Evolutionary conservation across 495 filamentous ascomycete species (phyloP), one percentile per base, ranked within the genome.

Genomic region (Hypoxylon lienhwacheense): DNA sequence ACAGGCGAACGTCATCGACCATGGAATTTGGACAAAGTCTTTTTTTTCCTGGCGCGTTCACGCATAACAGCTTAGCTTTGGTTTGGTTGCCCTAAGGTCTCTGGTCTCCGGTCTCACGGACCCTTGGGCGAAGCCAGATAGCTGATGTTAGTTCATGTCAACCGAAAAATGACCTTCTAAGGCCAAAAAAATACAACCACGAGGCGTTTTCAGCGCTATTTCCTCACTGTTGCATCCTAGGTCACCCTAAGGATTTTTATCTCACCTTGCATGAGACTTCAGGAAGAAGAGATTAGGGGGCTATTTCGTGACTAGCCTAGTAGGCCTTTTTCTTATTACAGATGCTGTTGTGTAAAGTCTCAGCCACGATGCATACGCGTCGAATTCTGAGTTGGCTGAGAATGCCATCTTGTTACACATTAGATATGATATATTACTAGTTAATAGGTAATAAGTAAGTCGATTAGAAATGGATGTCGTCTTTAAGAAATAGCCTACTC

Each of bases 341-440:
- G 56, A 44, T 61, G 35, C 56, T 60, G 49, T 50, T 14, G 41
- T 52, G 42, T 26, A 29, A 55, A 29, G 51, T 55, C 52, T 61
- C 58, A 61, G 58, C 58, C 58, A 61, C 58, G 15, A 42, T 39
- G 47, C 52, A 10, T 33, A 48, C 58, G 52, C 52, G 47, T 55
- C 41, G 5, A 29, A 14, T 15, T 33, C n/a, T 50, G 12, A 24
- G 26, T 32, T 33, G 49, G 45, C 2, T 50, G 31, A 35, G 17
- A 41, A 31, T 55, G 52, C 58, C 47, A 36, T 22, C 12, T 8
- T 14, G 22, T 15, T 52, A 35, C 51, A 32, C 40, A 39, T 20
- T 33, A 31, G 33, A 24, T 33, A 36, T 16, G 39, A 29, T 33
- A 47, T 20, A 28, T 45, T n/a, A 10, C 36, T 26, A n/a, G 2